Base-by-base conservation (phyloP, 371 early-diverging fungal species). In the Mucor mucedo region DNA sequence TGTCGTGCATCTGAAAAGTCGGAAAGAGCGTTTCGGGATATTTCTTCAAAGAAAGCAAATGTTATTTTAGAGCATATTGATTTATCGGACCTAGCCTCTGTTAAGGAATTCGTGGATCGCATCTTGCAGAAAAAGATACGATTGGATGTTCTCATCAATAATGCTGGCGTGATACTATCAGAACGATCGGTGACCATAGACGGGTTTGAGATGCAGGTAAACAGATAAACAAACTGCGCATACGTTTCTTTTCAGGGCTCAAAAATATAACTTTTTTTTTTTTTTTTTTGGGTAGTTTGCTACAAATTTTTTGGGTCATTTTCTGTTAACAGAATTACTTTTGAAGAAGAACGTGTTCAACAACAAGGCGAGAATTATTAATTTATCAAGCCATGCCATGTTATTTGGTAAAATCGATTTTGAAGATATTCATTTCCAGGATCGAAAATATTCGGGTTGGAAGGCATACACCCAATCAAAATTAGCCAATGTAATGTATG, bases 251-350 rank as follows among this genome's bases (percentile, higher is more conserved):
- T 21, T 21, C 21, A 21, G 21, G 21, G 21, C 21, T 21, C 21
- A 21, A 21, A 21, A 21, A 21, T 21, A 21, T 21, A 21, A 21
- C 21, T 21, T 21, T 21, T 21, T 35, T 10, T 9, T 35, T 44
- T n/a, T n/a, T n/a, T n/a, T n/a, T n/a, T n/a, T n/a, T n/a, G n/a
- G n/a, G 14, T 55, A 69, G 70, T 79, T 82, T 57, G 89, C 81
- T 0, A 79, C 84, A 44, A 93, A 93, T 73, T 90, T 92, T 59
- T 61, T 92, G 28, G 91, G 86, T 6, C 89, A 85, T 53, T 87
- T 86, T 61, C 53, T 68, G 33, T 64, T 71, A 6, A 68, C 72
- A 14, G 64, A 67, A 29, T 30, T 62, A 13, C 29, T 71, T 8
- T 41, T 71, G 6, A 55, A 58, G 4, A 59, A 45, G 6, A 30